Evolutionary conservation across 495 filamentous ascomycete genomes (phyloP), one percentile per base, ranked within the genome.

Genomic region (Tuber calosporum): DNA sequence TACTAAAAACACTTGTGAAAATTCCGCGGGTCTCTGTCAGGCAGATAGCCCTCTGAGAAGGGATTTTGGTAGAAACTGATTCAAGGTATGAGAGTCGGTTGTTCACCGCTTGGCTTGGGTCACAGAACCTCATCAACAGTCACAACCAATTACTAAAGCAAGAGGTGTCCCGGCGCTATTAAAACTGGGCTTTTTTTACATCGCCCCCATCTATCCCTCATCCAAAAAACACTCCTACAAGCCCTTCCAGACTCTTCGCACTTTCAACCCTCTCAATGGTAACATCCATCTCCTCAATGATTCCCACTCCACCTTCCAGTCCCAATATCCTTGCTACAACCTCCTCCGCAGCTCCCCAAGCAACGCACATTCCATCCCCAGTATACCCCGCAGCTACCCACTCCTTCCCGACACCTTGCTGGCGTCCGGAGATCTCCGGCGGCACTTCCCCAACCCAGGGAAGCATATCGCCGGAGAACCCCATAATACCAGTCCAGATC

Each of bases 291-390:
- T 79, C 78, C 17, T 48, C 22, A 38, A 84, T 83, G 67, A 85
- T 75, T 79, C 84, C 84, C 1, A 78, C 71, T 7, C 41, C 69
- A 4, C 73, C 76, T 40, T 70, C 75, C 8, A 78, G 74, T 1
- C 81, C 81, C n/a, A 78, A 20, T n/a, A 86, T 42, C 83, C 85
- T 84, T 37, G 77, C 71, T 9, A 80, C 85, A 4, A 85, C 30
- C n/a, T 81, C 85, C 15, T 77, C 80, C 2, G 85, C 85, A 67
- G 78, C 82, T 9, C 83, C 74, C 85, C 85, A 87, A 22, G 84
- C 82, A 78, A 83, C 83, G 22, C 81, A 83, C 83, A 87, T 85
- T 37, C 86, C 86, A 38, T 87, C 82, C 20, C 84, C 85, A 58
- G 76, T 79, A 72, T 84, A 87, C 4, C 85, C 86, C 0, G 83